phyloP scores from a whole-genome alignment of 306 rosid species.

The Castanopsis chinensis region DNA sequence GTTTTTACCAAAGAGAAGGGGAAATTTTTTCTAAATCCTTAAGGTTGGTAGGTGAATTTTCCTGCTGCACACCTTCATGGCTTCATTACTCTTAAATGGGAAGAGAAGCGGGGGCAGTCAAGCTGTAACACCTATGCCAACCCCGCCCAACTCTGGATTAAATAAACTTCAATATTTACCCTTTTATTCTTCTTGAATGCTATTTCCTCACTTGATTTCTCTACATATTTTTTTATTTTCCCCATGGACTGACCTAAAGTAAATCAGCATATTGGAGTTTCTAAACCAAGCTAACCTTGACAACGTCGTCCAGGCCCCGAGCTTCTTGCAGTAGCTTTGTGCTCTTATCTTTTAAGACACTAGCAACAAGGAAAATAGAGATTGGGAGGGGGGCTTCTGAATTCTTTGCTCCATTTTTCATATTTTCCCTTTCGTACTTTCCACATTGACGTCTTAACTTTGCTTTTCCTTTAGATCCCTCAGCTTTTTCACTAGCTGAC shows the following conservation, averaged over 20 bases:
- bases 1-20: neutral
- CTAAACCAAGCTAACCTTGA: slow-evolving; percentile 64
- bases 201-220: slow-evolving; percentile 2
- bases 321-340: slow-evolving; percentile 80
- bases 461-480: slow-evolving; percentile 60
- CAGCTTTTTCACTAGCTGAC: slow-evolving; percentile 34
- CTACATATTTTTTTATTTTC: neutral
- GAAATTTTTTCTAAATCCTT: neutral
- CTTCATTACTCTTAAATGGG: too few relatives aligned
- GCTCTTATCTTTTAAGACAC: slow-evolving; percentile 93
- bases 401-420: slow-evolving; percentile 61
- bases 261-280: neutral
- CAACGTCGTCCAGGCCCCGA: slow-evolving; percentile 91
- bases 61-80: neutral
- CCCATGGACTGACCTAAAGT: neutral
- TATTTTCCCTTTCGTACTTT: slow-evolving; percentile 76
- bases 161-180: neutral
- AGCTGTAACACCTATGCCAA: neutral
- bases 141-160: neutral
- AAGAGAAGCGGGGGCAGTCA: neutral
- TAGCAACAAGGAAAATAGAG: slow-evolving; percentile 90
- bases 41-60: neutral
- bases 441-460: slow-evolving; percentile 85
- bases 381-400: slow-evolving; percentile 85
- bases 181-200: too few relatives aligned